Conservation (phyloP, 139 green algal genomes). For the Chlamydomonas asymmetrica region DNA sequence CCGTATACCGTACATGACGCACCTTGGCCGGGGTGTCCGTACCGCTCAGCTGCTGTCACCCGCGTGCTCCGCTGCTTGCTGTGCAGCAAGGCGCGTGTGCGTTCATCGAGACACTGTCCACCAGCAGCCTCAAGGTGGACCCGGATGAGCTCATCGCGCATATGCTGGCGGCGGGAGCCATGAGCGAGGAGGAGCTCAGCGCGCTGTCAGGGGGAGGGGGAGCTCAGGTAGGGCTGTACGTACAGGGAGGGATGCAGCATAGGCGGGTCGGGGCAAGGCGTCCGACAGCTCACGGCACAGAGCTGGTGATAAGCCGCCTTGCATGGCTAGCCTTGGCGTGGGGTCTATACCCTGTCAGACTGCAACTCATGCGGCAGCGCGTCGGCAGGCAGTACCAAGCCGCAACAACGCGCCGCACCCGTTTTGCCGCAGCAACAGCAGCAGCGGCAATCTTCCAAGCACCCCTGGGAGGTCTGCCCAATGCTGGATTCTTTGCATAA, state of each 20-base stretch:
- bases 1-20: neutral
- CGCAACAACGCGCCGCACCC: neutral
- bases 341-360: too few relatives aligned
- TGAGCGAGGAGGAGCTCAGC: constrained; percentile 47
- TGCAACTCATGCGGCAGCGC: neutral
- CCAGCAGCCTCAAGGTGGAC: constrained; percentile 57
- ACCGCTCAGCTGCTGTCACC: too few relatives aligned
- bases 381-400: neutral
- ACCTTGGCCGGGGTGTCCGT: too few relatives aligned
- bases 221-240: too few relatives aligned
- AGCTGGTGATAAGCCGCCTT: neutral
- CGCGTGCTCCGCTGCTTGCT: constrained; percentile 8
- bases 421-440: neutral
- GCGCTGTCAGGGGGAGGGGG: too few relatives aligned
- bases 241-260: constrained; percentile 5
- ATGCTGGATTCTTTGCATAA: too few relatives aligned
- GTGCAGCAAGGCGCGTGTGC: constrained; percentile 58
- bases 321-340: too few relatives aligned
- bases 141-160: constrained; percentile 69
- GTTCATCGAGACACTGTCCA: constrained; percentile 73
- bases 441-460: neutral
- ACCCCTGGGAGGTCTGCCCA: too few relatives aligned
- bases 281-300: neutral
- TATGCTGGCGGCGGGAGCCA: constrained; percentile 67
- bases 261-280: neutral